Evolutionary conservation across 1,284 basidiomycete genomes (phyloP).

Genomic region (Rhodotorula sp.): DNA sequence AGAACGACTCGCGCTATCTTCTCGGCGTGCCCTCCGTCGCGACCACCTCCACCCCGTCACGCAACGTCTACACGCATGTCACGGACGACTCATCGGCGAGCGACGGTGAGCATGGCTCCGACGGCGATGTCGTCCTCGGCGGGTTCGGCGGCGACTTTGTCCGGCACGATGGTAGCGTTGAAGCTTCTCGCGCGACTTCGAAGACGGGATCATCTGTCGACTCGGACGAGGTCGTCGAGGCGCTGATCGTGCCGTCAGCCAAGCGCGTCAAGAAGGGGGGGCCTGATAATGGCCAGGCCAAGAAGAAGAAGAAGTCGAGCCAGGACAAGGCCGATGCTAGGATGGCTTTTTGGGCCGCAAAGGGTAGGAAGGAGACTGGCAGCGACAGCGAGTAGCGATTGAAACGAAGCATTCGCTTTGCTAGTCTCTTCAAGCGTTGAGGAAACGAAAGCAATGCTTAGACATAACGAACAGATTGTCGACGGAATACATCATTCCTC

Average conservation of each 20-base stretch:
- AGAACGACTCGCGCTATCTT: conserved; percentile 32
- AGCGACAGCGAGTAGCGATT: neutral
- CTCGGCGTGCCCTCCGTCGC: conserved; percentile 17
- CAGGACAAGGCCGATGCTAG: conserved; percentile 3
- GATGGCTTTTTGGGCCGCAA: conserved; percentile 18
- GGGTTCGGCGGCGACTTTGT: conserved; percentile 27
- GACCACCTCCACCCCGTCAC: too few species aligned
- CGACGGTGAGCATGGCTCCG: neutral
- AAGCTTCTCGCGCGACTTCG: neutral
- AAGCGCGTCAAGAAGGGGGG: neutral
- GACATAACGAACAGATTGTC: too few species aligned
- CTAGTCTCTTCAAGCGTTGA: too few species aligned
- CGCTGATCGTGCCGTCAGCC: neutral
- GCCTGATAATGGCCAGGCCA: neutral
- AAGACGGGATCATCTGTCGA: neutral
- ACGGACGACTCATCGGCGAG: conserved; percentile 16
- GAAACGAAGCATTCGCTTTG: neutral
- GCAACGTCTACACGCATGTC: conserved; percentile 2
- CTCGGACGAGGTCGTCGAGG: conserved; percentile 2
- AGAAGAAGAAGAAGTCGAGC: neutral
- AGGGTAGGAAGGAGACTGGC: conserved; percentile 17
- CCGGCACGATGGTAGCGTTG: neutral
- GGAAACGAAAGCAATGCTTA: too few species aligned
- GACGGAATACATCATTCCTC: too few species aligned
- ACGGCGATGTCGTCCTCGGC: conserved; percentile 25